These are phyloP conservation scores for Thermomyces lanuginosus DNA, from an alignment of 2,329 filamentous ascomycete genomes.

Conservation along the genomic window DNA sequence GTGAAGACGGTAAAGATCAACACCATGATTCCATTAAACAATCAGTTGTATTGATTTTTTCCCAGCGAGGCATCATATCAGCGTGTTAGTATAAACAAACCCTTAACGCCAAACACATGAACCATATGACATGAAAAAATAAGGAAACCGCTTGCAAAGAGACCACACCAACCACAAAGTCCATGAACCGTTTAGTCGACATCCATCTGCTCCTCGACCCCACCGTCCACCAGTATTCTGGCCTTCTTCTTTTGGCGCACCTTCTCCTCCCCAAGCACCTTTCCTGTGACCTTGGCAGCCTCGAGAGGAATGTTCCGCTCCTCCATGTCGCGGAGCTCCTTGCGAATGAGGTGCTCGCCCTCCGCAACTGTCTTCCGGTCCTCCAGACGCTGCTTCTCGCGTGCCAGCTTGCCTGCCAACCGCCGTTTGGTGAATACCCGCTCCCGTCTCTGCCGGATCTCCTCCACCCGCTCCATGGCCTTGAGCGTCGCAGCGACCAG, in stretches of 20 bases:
- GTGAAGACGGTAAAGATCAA: too few species aligned
- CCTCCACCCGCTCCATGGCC: constrained; percentile 78
- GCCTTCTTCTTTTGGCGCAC: constrained; percentile 29
- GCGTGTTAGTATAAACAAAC: too few species aligned
- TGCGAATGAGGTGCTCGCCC: constrained; percentile 81
- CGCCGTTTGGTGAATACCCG: constrained; percentile 85
- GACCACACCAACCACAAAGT: constrained; percentile 6
- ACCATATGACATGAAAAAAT: too few species aligned
- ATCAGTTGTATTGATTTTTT: too few species aligned
- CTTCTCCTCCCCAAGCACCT: constrained; percentile 26
- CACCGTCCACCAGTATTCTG: constrained; percentile 29
- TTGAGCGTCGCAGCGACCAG: constrained; percentile 72
- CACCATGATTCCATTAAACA: too few species aligned
- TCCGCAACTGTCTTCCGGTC: constrained; percentile 80
- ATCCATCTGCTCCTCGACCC: constrained; percentile 32
- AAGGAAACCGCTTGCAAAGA: too few species aligned
- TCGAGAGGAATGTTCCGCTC: constrained; percentile 24
- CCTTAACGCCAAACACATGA: too few species aligned
- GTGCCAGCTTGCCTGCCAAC: constrained; percentile 63
- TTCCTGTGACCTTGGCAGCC: constrained; percentile 18
- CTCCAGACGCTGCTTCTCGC: constrained; percentile 58
- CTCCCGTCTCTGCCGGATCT: constrained; percentile 72
- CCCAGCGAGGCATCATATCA: too few species aligned
- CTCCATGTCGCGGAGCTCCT: constrained; percentile 44
- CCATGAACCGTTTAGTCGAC: constrained; percentile 22